Percentiles rank a stretch among this genome's conserved stretches.
These are phyloP conservation scores for Aspergillus fructus DNA, from an alignment of 2,329 filamentous ascomycete genomes.

Conservation along the genomic window DNA sequence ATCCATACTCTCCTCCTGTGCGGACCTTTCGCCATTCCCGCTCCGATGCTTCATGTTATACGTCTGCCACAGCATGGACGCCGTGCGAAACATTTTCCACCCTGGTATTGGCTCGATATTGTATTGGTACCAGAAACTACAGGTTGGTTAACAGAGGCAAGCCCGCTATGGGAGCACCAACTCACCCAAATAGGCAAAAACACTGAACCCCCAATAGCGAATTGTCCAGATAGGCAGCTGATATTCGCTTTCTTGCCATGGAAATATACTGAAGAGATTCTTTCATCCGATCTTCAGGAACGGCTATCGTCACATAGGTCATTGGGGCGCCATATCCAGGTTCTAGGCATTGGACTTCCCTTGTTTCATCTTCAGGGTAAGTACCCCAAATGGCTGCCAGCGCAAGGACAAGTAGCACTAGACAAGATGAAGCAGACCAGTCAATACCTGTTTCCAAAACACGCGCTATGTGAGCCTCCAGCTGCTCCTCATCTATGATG, in stretches of 20 bases:
- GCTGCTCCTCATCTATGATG: constrained; percentile 23
- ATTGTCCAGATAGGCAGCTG: constrained; percentile 25
- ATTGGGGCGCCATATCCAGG: constrained; percentile 14
- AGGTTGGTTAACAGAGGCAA: not conserved
- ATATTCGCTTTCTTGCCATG: constrained; percentile 25
- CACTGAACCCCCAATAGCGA: constrained; percentile 23
- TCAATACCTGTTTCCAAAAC: constrained; percentile 25
- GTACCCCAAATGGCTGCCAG: constrained; percentile 27
- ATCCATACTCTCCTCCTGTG: constrained; percentile 24
- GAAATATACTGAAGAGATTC: constrained; percentile 23
- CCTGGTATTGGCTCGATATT: constrained; percentile 26
- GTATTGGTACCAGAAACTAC: constrained; percentile 28
- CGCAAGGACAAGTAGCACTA: constrained; percentile 23
- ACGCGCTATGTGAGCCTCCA: constrained; percentile 21
- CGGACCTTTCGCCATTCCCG: constrained; percentile 18
- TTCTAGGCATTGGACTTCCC: constrained; percentile 15
- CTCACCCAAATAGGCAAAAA: constrained; percentile 25
- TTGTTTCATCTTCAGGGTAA: constrained; percentile 24
- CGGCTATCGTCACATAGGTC: constrained; percentile 20
- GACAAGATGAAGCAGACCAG: constrained; percentile 24
- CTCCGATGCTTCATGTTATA: constrained; percentile 25
- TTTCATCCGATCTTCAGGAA: constrained; percentile 24
- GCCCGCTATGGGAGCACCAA: not conserved
- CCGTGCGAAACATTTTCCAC: constrained; percentile 28
- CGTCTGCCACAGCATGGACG: constrained; percentile 27